Conservation (phyloP, 2,329 filamentous ascomycete species). For the Sporothrix dimorphospora region DNA sequence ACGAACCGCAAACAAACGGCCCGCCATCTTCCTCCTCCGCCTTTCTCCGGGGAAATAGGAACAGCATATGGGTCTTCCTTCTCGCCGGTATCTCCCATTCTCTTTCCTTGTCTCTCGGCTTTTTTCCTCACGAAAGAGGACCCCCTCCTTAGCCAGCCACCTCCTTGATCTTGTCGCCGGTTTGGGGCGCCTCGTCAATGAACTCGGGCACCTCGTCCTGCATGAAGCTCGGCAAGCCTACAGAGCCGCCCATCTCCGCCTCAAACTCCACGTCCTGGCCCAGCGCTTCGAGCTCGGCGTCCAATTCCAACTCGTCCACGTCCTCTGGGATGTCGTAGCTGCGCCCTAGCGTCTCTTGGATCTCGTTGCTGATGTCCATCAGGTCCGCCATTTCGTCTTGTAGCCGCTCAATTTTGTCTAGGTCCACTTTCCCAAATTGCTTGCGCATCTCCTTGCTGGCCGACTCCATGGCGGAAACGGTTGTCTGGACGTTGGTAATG, state of each 20-base stretch:
- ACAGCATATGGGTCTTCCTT: too few relatives aligned
- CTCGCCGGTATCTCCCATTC: too few relatives aligned
- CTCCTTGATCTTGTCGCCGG: constrained; percentile 35
- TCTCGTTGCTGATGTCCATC: constrained; percentile 97
- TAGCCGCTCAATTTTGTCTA: constrained; percentile 95
- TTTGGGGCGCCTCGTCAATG: constrained; percentile 80
- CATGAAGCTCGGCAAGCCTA: constrained; percentile 79
- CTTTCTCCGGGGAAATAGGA: too few relatives aligned
- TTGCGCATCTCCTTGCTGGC: constrained; percentile 90
- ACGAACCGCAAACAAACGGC: too few relatives aligned
- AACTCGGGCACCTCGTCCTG: constrained; percentile 90
- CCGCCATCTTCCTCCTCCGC: too few relatives aligned
- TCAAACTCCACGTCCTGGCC: constrained; percentile 94
- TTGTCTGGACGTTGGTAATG: constrained; percentile 97
- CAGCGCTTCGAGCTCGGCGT: constrained; percentile 92
- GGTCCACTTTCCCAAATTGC: constrained; percentile 96
- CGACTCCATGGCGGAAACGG: constrained; percentile 95
- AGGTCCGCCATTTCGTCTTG: constrained; percentile 99
- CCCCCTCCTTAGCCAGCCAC: constrained; percentile 23
- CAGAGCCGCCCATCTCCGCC: constrained; percentile 58
- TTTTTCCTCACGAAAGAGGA: too few relatives aligned
- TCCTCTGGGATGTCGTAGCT: constrained; percentile 96
- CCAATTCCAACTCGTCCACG: constrained; percentile 93
- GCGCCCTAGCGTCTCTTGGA: constrained; percentile 88
- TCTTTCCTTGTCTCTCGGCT: too few relatives aligned